Percentiles rank a stretch among this genome's conserved stretches.
Conservation (phyloP, 2,329 filamentous ascomycete species). For the Phaeophleospora eucalypticola region DNA sequence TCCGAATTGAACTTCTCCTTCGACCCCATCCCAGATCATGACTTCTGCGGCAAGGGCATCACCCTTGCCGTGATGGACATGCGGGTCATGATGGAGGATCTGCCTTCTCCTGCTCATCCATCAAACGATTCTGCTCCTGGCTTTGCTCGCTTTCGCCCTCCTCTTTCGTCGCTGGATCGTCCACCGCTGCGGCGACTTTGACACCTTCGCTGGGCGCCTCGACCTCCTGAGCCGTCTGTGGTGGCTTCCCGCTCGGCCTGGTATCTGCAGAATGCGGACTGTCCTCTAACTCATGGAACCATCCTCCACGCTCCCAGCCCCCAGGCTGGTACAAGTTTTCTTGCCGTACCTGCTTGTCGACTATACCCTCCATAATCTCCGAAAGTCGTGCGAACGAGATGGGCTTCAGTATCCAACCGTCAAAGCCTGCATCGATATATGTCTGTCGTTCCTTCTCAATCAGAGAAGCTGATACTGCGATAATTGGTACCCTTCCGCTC, state of each 20-base stretch:
- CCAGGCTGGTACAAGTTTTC: constrained; percentile 66
- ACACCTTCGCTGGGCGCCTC: constrained; percentile 25
- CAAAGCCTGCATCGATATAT: constrained; percentile 77
- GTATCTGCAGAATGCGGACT: constrained; percentile 38
- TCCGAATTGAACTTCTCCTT: too few relatives aligned
- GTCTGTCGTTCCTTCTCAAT: constrained; percentile 63
- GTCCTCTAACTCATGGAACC: constrained; percentile 57
- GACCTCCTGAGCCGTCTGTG: constrained; percentile 14
- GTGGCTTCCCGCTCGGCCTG: constrained; percentile 25
- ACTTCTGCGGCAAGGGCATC: too few relatives aligned
- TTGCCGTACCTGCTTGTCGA: constrained; percentile 55
- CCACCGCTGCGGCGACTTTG: constrained; percentile 30
- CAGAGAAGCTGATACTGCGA: constrained; percentile 81
- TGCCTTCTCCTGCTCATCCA: constrained; percentile 22
- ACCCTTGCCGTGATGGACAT: background rate
- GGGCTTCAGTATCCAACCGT: constrained; percentile 87
- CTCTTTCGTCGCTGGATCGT: constrained; percentile 33
- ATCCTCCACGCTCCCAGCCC: constrained; percentile 80
- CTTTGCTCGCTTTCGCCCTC: constrained; percentile 31
- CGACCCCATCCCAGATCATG: too few relatives aligned
- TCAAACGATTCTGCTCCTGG: constrained; percentile 31
- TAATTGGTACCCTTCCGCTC: constrained; percentile 71
- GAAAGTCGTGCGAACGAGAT: constrained; percentile 75
- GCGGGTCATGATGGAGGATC: background rate
- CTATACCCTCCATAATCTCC: constrained; percentile 65